These are phyloP conservation scores for Helminthosporium solani DNA, from an alignment of 2,329 filamentous ascomycete genomes.

Conservation along the genomic window DNA sequence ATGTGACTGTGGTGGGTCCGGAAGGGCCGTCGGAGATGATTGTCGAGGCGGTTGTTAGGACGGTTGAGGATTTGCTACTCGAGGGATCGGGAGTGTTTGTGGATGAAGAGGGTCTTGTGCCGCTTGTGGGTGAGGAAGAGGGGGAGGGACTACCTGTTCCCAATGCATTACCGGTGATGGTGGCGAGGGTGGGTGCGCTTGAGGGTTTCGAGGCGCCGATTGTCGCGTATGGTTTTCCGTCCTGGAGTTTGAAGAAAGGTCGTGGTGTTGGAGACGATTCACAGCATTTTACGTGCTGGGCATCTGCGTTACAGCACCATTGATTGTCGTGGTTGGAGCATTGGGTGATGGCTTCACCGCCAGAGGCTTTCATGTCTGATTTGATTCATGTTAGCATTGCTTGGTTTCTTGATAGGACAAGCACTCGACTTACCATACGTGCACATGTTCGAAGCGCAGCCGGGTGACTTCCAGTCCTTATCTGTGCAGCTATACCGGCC, in stretches of 20 bases:
- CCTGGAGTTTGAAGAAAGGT: constrained; percentile 35
- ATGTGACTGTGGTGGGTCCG: constrained; percentile 20
- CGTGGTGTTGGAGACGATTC: constrained; percentile 30
- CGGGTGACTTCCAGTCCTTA: constrained; percentile 32
- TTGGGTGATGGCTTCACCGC: constrained; percentile 36
- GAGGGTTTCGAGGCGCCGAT: constrained; percentile 21
- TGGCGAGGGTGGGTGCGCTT: constrained; percentile 21
- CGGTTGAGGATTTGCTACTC: constrained; percentile 1
- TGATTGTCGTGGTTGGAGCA: constrained; percentile 35
- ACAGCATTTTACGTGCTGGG: constrained; percentile 32
- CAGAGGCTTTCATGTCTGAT: constrained; percentile 23
- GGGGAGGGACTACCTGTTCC: constrained; percentile 13
- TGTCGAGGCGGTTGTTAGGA: constrained; percentile 3
- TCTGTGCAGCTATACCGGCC: constrained; percentile 42
- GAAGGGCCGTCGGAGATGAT: constrained; percentile 22
- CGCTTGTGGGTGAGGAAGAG: constrained; percentile 11
- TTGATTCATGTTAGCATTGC: constrained; percentile 3
- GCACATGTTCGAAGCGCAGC: constrained; percentile 38
- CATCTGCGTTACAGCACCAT: constrained; percentile 41
- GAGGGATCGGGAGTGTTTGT: constrained; percentile 9
- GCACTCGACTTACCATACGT: constrained; percentile 29
- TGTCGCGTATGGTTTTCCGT: constrained; percentile 36
- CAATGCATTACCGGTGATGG: constrained; percentile 28
- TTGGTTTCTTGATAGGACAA: no score
- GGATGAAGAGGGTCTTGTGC: constrained; percentile 4